These are phyloP conservation scores for Solanum medicagineum DNA, from an alignment of 257 asterid species.

Conservation along the genomic window DNA sequence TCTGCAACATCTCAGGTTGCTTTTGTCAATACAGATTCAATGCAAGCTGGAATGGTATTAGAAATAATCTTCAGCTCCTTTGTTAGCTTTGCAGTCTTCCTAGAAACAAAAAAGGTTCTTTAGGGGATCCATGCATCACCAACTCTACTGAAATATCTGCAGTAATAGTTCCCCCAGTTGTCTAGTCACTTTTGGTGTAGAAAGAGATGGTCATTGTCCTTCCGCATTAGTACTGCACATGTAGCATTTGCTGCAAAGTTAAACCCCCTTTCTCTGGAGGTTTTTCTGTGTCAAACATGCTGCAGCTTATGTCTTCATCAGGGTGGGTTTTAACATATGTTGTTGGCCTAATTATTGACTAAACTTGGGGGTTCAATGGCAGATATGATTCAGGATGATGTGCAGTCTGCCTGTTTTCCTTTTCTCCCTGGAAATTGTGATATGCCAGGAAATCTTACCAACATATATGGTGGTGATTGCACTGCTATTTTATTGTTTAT, in stretches of 20 bases:
- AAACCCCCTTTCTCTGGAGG: not conserved
- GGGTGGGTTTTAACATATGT: not conserved
- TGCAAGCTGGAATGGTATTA: not conserved
- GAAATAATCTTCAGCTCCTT: not conserved
- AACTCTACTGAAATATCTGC: not conserved
- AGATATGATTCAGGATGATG: not conserved
- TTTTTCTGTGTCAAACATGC: not conserved
- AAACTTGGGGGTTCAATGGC: not conserved
- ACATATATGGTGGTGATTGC: not conserved
- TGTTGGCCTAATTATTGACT: not conserved
- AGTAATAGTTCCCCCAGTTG: not conserved
- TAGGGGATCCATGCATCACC: not conserved
- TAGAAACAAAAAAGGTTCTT: not conserved
- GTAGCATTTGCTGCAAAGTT: not conserved
- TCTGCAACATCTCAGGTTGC: not conserved
- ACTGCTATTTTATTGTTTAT: not conserved
- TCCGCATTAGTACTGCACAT: not conserved
- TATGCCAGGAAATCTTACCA: not conserved
- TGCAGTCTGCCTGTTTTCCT: not conserved
- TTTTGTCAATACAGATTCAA: not conserved
- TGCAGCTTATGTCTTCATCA: not conserved
- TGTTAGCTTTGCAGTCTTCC: not conserved
- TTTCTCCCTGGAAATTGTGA: not conserved
- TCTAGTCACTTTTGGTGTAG: not conserved
- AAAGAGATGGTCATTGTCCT: not conserved